These are phyloP conservation scores for Cyberlindnera petersonii DNA, from an alignment of 805 yeast genomes.

Conservation along the genomic window DNA sequence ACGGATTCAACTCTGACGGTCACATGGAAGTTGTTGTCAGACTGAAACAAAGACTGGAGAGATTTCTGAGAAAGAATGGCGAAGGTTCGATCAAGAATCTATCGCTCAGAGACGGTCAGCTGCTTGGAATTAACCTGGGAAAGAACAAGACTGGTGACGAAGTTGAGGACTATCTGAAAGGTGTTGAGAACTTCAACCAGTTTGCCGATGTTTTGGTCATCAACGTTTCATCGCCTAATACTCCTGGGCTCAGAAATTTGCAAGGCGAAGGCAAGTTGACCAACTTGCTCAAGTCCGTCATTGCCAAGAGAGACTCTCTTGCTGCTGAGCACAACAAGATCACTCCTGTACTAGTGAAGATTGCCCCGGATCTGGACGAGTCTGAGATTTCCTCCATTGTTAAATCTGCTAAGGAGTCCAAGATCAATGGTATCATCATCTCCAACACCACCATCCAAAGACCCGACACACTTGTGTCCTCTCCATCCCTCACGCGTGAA, in stretches of 20 bases:
- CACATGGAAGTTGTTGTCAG: conserved; percentile 69
- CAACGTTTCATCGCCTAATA: conserved; percentile 92
- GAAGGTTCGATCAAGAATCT: conserved; percentile 27
- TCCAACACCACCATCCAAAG: conserved; percentile 90
- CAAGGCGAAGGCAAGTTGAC: conserved; percentile 76
- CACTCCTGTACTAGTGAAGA: conserved; percentile 85
- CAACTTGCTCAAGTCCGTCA: conserved; percentile 60
- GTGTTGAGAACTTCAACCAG: conserved; percentile 77
- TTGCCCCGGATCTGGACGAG: conserved; percentile 89
- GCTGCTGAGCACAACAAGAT: conserved; percentile 38
- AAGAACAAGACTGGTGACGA: conserved; percentile 93
- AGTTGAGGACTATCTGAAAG: conserved; percentile 76
- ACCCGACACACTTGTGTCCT: conserved; percentile 57
- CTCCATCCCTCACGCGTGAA: conserved; percentile 45
- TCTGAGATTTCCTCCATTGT: conserved; percentile 81
- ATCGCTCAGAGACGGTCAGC: conserved; percentile 58
- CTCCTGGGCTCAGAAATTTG: conserved; percentile 88
- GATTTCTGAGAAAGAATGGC: conserved; percentile 27
- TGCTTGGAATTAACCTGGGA: conserved; percentile 83
- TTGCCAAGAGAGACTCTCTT: conserved; percentile 60
- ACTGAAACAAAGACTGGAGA: conserved; percentile 59
- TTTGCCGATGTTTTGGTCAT: conserved; percentile 86
- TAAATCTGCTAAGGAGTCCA: conserved; percentile 66
- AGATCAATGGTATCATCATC: conserved; percentile 86
- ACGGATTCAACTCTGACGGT: conserved; percentile 92